Percentiles rank a stretch among this genome's conserved stretches.
Conservation (phyloP, 208 protist genomes). For the Trypanosoma avium region DNA sequence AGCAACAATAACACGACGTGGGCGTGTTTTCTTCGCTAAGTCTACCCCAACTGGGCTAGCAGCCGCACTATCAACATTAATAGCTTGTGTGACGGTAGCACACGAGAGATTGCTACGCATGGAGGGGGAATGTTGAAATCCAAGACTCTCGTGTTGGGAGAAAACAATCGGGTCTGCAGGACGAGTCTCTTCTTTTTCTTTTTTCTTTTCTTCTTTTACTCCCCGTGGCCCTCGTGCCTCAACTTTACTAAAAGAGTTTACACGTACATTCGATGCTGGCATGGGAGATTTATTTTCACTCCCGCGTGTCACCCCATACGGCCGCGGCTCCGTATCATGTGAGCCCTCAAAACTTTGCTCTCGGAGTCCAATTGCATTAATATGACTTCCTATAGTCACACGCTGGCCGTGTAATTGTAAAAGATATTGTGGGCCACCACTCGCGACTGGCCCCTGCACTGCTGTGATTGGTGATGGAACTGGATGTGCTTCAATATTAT, state of each 20-base stretch:
- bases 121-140: neutral
- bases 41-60: neutral
- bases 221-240: too few species aligned
- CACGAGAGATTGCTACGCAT: slow-evolving; percentile 21
- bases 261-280: too few species aligned
- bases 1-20: slow-evolving; percentile 2
- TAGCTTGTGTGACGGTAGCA: slow-evolving; percentile 43
- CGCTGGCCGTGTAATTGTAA: neutral
- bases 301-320: neutral
- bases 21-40: neutral
- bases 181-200: too few species aligned
- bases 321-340: neutral
- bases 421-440: neutral
- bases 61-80: slow-evolving; percentile 23
- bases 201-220: too few species aligned
- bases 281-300: too few species aligned
- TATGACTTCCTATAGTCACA: neutral
- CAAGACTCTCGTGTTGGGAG: too few species aligned
- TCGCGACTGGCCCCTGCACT: neutral
- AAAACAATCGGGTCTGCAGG: too few species aligned
- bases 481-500: neutral
- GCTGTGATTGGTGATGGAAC: neutral
- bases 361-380: neutral
- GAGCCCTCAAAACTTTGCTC: neutral
- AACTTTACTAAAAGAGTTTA: too few species aligned